Base-by-base conservation (phyloP, 2,329 filamentous ascomycete species). In the Diaporthe citrichinensis region DNA sequence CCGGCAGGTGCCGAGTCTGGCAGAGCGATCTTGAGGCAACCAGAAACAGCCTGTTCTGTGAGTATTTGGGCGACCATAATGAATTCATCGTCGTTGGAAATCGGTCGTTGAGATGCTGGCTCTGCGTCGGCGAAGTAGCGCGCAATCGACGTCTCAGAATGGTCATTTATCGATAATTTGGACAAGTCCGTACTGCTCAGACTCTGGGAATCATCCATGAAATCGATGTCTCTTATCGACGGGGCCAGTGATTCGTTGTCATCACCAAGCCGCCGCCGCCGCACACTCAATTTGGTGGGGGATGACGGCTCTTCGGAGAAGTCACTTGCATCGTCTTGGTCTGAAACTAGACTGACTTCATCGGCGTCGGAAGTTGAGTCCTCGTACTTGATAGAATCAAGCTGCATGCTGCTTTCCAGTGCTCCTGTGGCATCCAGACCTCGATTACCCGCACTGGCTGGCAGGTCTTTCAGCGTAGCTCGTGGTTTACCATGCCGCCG, bases 51-150 rank as follows among this genome's bases (percentile, higher is more conserved):
- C 80, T 95, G 93, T 76, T 94, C 92, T 2, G 92, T 92, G n/a
- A 95, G 84, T 51, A 94, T 89, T 79, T 95, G 93, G 0, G 92
- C 93, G 36, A 93, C 87, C 71, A 91, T 90, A 46, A 95, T 90
- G 75, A 90, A 87, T 55, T 94, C 92, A 3, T 91, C 88, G 73
- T 92, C 91, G 1, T 86, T 83, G 23, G 88, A 81, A 14, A 85
- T 83, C 34, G 88, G 80, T 34, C 88, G 86, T 14, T 87, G 79
- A 44, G 83, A 82, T 1, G 87, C 82, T 14, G 90, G 90, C 78
- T 92, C 90, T 7, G 90, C 88, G 34, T 92, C 90, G 2, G 88
- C 87, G 78, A 93, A 92, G 78, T 91, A 90, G 62, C 85, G 88
- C 4, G 87, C 83, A 23, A 92, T 83, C 0, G 90, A 82, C 14